Percentiles rank a stretch among this genome's conserved stretches.
These are phyloP conservation scores for Xylaria acuta DNA, from an alignment of 495 filamentous ascomycete species.

Conservation along the genomic window DNA sequence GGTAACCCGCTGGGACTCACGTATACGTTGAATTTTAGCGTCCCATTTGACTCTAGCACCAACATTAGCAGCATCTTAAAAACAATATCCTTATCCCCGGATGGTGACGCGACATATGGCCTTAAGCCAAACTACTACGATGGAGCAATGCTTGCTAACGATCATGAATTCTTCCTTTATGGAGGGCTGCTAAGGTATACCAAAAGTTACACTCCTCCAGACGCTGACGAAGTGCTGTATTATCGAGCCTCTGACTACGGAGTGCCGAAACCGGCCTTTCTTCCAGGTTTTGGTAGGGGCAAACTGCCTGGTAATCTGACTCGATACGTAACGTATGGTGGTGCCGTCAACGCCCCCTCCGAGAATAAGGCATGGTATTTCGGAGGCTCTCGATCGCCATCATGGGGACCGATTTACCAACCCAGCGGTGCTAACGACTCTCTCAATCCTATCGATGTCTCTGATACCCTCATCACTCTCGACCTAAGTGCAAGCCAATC, in stretches of 20 bases:
- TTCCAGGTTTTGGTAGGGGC: conserved; percentile 45
- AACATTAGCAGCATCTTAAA: conserved; percentile 61
- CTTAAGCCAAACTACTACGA: conserved; percentile 65
- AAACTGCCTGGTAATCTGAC: conserved; percentile 56
- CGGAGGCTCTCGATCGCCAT: conserved; percentile 60
- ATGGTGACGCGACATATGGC: conserved; percentile 57
- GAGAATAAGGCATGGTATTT: conserved; percentile 79
- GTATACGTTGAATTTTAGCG: conserved; percentile 64
- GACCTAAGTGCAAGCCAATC: conserved; percentile 60
- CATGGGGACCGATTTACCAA: conserved; percentile 54
- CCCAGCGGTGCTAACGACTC: conserved; percentile 36
- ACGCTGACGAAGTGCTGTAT: conserved; percentile 45
- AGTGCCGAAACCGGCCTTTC: conserved; percentile 44
- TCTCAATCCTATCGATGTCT: conserved; percentile 43
- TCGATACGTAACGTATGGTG: conserved; percentile 69
- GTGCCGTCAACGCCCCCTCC: conserved; percentile 67
- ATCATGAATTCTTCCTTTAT: conserved; percentile 64
- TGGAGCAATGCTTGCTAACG: conserved; percentile 70
- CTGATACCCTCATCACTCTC: conserved; percentile 64
- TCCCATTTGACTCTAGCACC: conserved; percentile 59
- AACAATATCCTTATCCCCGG: conserved; percentile 48
- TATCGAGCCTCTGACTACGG: conserved; percentile 63
- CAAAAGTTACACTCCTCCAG: conserved; percentile 37
- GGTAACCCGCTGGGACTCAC: conserved; percentile 55
- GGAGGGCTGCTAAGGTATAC: conserved; percentile 49